Evolutionary conservation across 2,329 filamentous ascomycete species (phyloP).

Genomic region (Penicillium sp.): DNA sequence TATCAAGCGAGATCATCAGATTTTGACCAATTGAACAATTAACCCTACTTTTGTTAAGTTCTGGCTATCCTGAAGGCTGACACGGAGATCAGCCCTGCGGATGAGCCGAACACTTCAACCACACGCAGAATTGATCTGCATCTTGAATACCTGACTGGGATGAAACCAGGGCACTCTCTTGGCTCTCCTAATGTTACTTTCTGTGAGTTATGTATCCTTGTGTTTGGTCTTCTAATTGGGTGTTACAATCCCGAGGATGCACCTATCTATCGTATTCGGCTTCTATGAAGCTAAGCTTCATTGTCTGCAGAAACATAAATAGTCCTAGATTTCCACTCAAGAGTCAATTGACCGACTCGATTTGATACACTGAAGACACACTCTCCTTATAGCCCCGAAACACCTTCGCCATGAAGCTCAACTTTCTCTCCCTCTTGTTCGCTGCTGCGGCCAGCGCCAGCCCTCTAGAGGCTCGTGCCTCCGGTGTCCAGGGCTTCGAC

Average conservation of each 20-base stretch:
- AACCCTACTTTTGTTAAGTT: too few relatives aligned
- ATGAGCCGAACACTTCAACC: neutral
- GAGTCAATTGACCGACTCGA: neutral
- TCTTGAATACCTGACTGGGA: neutral
- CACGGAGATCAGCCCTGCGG: neutral
- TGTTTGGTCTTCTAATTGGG: neutral
- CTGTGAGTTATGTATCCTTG: neutral
- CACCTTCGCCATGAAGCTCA: slow-evolving; percentile 17
- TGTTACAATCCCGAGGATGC: neutral
- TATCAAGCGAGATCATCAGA: neutral
- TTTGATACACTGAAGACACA: neutral
- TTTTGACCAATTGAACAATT: neutral
- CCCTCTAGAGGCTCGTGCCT: slow-evolving; percentile 13
- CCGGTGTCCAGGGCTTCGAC: slow-evolving; percentile 32
- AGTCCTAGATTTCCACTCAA: neutral
- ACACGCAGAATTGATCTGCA: neutral
- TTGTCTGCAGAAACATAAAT: neutral
- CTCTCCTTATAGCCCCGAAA: neutral
- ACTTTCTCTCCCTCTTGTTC: slow-evolving; percentile 15
- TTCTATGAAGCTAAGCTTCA: neutral
- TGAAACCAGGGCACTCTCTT: neutral
- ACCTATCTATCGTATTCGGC: neutral
- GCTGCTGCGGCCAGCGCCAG: slow-evolving; percentile 20
- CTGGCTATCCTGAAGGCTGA: neutral
- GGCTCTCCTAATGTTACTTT: neutral